Evolutionary conservation across 2,329 filamentous ascomycete genomes (phyloP).

Genomic region (Corynespora cassiicola): DNA sequence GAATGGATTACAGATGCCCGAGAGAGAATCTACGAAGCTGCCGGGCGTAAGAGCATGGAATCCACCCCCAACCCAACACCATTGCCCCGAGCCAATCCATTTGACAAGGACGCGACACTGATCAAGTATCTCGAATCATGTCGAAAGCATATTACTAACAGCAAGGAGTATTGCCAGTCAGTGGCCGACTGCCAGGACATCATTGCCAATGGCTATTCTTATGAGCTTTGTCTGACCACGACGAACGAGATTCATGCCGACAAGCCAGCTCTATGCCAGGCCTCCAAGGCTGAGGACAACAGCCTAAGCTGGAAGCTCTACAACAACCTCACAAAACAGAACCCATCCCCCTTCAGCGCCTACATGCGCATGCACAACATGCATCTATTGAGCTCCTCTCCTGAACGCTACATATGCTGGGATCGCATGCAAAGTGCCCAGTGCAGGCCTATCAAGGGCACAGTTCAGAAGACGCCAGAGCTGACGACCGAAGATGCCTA

Average conservation of each 20-base stretch:
- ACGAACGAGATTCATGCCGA: conserved; percentile 67
- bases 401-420: conserved; percentile 86
- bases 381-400: conserved; percentile 82
- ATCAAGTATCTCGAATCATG: conserved; percentile 36
- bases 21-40: conserved; percentile 37
- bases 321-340: conserved; percentile 70
- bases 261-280: conserved; percentile 26
- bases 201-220: conserved; percentile 80
- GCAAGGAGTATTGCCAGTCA: conserved; percentile 65
- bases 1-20: conserved; percentile 54
- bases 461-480: conserved; percentile 76
- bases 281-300: conserved; percentile 39
- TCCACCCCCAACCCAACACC: conserved; percentile 36
- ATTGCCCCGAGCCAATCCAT: conserved; percentile 31
- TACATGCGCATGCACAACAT: conserved; percentile 70
- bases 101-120: conserved; percentile 34
- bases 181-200: conserved; percentile 73
- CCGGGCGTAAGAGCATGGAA: conserved; percentile 32
- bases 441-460: conserved; percentile 96
- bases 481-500: conserved; percentile 77
- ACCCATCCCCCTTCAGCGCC: conserved; percentile 85
- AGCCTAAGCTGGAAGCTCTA: conserved; percentile 71
- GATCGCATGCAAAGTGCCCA: conserved; percentile 67
- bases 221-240: conserved; percentile 83
- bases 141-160: conserved; percentile 14